phyloP scores from a whole-genome alignment of 1,284 basidiomycete species.

The Moesziomyces globuligerus region DNA sequence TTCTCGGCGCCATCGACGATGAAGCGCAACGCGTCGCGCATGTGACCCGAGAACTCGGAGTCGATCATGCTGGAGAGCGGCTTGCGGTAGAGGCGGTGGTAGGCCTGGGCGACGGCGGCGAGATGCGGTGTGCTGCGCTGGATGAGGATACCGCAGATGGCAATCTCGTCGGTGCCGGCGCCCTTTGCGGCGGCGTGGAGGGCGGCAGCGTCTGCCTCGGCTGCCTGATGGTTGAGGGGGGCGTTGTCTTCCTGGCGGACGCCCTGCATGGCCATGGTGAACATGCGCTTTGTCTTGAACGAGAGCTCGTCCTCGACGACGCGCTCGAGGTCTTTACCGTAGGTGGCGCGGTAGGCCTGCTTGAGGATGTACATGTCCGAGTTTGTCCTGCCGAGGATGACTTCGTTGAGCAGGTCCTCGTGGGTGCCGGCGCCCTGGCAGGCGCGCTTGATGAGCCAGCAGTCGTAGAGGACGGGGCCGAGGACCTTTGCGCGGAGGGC shows the following conservation, averaged over 20 bases:
- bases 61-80: conserved; percentile 59
- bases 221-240: conserved; percentile 42
- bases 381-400: conserved; percentile 61
- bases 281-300: conserved; percentile 65
- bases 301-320: conserved; percentile 65
- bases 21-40: conserved; percentile 60
- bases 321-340: conserved; percentile 59
- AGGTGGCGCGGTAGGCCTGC: conserved; percentile 57
- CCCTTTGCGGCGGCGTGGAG: conserved; percentile 44
- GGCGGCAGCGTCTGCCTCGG: conserved; percentile 46
- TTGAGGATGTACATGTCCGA: conserved; percentile 63
- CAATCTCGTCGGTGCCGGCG: conserved; percentile 60
- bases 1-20: conserved; percentile 64
- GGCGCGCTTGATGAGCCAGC: conserved; percentile 61
- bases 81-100: conserved; percentile 47
- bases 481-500: conserved; percentile 55
- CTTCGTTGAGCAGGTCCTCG: conserved; percentile 64
- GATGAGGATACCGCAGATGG: conserved; percentile 63
- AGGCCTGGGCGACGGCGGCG: conserved; percentile 59
- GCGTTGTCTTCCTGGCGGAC: conserved; percentile 54
- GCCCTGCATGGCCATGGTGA: conserved; percentile 62
- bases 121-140: conserved; percentile 60
- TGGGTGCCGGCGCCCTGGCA: conserved; percentile 64
- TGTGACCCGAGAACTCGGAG: conserved; percentile 62
- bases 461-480: conserved; percentile 63